A percentile compares a stretch with the other conserved stretches of the same genome.
Conservation (phyloP, 768 basidiomycete genomes). For the Russula virescens region DNA sequence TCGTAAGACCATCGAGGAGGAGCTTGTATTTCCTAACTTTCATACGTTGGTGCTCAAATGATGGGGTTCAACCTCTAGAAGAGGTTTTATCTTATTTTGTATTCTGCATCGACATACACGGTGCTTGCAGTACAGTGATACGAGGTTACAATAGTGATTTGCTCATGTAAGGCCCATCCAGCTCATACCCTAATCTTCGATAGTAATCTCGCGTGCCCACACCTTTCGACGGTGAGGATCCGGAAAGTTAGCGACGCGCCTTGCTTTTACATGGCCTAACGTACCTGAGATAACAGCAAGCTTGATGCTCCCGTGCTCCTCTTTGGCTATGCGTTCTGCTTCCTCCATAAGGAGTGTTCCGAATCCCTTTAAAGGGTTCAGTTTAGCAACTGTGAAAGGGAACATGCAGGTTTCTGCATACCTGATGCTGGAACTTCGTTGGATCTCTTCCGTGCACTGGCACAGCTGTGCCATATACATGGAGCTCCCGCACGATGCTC, state of each 20-base stretch:
- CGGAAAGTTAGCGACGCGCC: not conserved
- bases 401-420: conserved; percentile 25
- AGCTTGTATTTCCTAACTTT: conserved; percentile 94
- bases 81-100: not conserved
- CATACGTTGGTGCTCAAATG: conserved; percentile 50
- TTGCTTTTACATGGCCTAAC: conserved; percentile 24
- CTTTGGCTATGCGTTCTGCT: conserved; percentile 93
- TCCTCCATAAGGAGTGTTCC: conserved; percentile 98
- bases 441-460: conserved; percentile 97
- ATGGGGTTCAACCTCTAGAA: not conserved
- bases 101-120: not conserved
- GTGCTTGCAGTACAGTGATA: conserved; percentile 3
- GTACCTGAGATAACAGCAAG: conserved; percentile 94
- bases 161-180: conserved; percentile 98
- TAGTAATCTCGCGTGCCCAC: conserved; percentile 98
- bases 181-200: conserved; percentile 84
- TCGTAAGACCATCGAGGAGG: conserved; percentile 91
- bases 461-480: conserved; percentile 97
- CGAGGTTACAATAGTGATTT: conserved; percentile 47
- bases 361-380: conserved; percentile 64
- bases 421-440: conserved; percentile 96
- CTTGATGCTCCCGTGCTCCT: conserved; percentile 94
- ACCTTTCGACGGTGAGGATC: conserved; percentile 38
- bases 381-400: not conserved
- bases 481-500: conserved; percentile 92